A percentile compares a stretch with the other conserved stretches of the same genome.
Evolutionary conservation across 257 asterid species (phyloP).

Genomic region (Misopates orontium): DNA sequence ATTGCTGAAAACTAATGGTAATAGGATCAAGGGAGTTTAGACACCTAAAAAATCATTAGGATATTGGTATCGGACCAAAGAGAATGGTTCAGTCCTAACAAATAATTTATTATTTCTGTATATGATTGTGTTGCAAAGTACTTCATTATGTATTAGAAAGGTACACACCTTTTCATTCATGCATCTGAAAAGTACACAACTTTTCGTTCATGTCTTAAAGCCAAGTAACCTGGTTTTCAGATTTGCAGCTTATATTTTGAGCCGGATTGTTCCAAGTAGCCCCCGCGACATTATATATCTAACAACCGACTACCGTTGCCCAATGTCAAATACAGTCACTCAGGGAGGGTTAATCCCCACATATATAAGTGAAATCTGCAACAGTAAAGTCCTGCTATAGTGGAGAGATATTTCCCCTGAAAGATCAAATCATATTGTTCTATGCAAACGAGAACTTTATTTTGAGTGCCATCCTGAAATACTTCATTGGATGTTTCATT

Average conservation of each 20-base stretch:
- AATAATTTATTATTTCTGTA: too few relatives aligned
- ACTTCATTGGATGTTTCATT: neutral
- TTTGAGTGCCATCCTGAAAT: neutral
- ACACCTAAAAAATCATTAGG: too few relatives aligned
- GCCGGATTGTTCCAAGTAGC: neutral
- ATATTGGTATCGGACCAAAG: too few relatives aligned
- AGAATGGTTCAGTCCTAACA: too few relatives aligned
- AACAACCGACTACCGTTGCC: neutral
- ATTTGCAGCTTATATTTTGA: slow-evolving; percentile 1
- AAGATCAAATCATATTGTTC: neutral
- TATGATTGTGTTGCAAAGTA: too few relatives aligned
- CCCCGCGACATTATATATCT: neutral
- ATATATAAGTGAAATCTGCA: neutral
- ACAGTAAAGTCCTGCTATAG: neutral
- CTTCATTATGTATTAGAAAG: too few relatives aligned
- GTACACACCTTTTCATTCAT: too few relatives aligned
- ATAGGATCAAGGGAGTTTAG: too few relatives aligned
- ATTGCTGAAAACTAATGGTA: too few relatives aligned
- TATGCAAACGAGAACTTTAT: neutral
- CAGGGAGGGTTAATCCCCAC: neutral
- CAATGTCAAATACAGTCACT: neutral
- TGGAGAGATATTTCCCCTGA: neutral
- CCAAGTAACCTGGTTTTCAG: neutral
- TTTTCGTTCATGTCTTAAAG: neutral
- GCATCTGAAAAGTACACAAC: neutral